Conservation (phyloP, 805 yeast species). For the Maudiozyma bulderi region DNA sequence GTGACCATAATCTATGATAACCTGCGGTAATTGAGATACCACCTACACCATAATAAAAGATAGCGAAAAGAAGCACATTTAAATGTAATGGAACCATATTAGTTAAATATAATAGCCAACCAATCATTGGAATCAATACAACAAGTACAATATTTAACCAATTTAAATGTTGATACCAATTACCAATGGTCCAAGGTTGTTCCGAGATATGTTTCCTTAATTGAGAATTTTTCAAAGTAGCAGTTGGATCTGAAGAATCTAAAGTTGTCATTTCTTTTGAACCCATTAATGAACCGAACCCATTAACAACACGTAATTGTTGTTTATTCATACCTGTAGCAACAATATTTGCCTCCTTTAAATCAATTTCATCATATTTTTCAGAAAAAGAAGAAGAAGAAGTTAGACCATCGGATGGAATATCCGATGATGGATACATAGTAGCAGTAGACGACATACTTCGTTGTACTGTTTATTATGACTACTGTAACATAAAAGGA, state of each 20-base stretch:
- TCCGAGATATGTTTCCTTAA: conserved; percentile 54
- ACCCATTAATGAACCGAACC: conserved; percentile 76
- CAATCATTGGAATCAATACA: conserved; percentile 47
- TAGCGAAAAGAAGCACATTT: conserved; percentile 39
- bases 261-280: conserved; percentile 57
- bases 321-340: conserved; percentile 76
- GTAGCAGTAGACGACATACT: background rate
- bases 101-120: conserved; percentile 36
- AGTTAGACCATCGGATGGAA: background rate
- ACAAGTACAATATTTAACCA: conserved; percentile 69
- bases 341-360: conserved; percentile 61
- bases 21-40: conserved; percentile 81
- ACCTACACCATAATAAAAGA: conserved; percentile 45
- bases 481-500: background rate
- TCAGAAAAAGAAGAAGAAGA: background rate
- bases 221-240: conserved; percentile 18
- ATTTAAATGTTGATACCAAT: conserved; percentile 69
- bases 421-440: background rate
- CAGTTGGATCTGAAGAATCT: conserved; percentile 19
- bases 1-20: conserved; percentile 73
- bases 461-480: background rate
- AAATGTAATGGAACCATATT: conserved; percentile 38
- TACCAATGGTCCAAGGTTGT: conserved; percentile 62
- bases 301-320: conserved; percentile 64
- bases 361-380: conserved; percentile 36